These are phyloP conservation scores for Ilyonectria robusta DNA, from an alignment of 2,329 filamentous ascomycete genomes.

Conservation along the genomic window DNA sequence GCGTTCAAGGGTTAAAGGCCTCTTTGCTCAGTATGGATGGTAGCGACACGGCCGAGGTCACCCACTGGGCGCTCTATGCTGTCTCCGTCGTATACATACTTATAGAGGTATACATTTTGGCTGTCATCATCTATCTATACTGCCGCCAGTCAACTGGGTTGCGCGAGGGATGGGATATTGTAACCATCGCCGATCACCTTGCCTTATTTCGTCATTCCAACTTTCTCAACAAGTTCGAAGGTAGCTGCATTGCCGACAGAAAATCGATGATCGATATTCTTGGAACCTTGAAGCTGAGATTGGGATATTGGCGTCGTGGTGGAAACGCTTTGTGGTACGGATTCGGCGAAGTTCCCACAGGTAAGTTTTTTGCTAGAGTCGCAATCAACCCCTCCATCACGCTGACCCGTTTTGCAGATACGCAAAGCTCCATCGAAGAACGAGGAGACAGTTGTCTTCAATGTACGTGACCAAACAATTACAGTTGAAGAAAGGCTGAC, in stretches of 20 bases:
- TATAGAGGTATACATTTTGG: too few relatives aligned
- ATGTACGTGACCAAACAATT: neutral
- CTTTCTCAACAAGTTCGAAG: neutral
- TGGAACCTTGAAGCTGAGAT: neutral
- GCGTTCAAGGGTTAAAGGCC: neutral
- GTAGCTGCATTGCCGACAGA: neutral
- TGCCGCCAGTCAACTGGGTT: neutral
- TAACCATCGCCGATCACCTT: neutral
- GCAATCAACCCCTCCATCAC: neutral
- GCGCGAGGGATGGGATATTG: neutral
- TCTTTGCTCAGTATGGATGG: neutral
- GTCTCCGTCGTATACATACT: too few relatives aligned
- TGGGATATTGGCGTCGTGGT: neutral
- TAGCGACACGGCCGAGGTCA: too few relatives aligned
- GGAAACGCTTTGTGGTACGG: neutral
- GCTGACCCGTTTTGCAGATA: neutral
- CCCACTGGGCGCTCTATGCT: too few relatives aligned
- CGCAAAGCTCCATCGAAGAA: neutral
- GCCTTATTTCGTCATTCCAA: neutral
- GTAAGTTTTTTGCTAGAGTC: neutral
- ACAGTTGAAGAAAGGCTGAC: neutral
- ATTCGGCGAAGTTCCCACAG: neutral
- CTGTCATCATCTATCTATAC: too few relatives aligned
- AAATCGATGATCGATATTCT: neutral
- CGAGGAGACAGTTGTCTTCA: neutral